Base-by-base conservation (phyloP, 2,329 filamentous ascomycete genomes). In the Stagonosporopsis chrysanthemi region DNA sequence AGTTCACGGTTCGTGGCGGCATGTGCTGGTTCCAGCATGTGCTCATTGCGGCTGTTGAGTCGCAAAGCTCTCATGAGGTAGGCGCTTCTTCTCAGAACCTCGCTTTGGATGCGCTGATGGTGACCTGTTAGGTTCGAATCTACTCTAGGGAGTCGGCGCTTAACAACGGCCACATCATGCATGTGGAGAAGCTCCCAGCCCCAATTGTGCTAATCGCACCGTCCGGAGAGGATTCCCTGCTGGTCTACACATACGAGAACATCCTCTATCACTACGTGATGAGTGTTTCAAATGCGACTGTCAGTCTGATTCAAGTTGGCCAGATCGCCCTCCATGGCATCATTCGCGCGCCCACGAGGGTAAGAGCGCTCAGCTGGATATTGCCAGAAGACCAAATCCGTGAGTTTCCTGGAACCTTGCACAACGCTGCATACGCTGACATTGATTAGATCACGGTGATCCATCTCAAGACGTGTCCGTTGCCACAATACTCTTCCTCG, bases 21-120 rank as follows among this genome's bases (percentile, higher is more conserved):
- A 97, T 99, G 93, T 98, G 94, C 74, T 99, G 95, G 95, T 93
- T 96, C 73, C 92, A 96, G 65, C 94, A 99, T 77, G 90, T 98
- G 29, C 82, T 99, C 17, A 91, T 98, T 53, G 93, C 92, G 36
- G 92, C 94, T 4, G 89, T 97, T n/a, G 95, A 99, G 76, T 88
- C 87, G 51, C 90, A 90, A 65, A 86, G 88, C 64, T 88, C 88
- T 22, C 92, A 92, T 68, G 90, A 97, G 80, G 84, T 86, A 76
- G 73, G 8, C 7, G 15, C 26, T 8, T 26, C 39, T n/a, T 7
- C 39, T 26, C 24, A 17, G 24, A 31, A 41, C 15, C 15, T 15
- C 12, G 11, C 8, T 5, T 15, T 1, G 19, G 11, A 15, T 26
- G 17, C 26, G 46, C 53, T 69, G 40, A 68, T 43, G n/a, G 15